Evolutionary conservation across 495 filamentous ascomycete genomes (phyloP), one percentile per base, ranked within the genome.

Genomic region (Penicillium flavigenum): DNA sequence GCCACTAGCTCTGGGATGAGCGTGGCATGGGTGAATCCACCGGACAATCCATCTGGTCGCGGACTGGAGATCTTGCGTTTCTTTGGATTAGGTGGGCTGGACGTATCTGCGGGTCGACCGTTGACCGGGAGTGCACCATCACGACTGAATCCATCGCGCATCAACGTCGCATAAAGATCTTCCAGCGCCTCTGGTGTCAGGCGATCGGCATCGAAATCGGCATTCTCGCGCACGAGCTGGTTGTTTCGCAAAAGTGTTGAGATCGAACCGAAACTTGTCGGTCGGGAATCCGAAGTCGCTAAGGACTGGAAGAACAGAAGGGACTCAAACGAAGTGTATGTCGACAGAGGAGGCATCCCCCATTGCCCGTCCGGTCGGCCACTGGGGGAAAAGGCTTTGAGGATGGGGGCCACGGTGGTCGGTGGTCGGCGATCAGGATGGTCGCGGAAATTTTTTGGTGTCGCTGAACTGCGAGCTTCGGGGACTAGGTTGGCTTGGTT

Each of bases 231-330:
- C 65, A 96, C 75, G 45, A 89, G 75, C 8, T 78, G 74, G 66
- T 92, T 90, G 61, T 79, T 84, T 67, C 83, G 82, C 61, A 98
- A 79, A 26, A 84, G 72, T 46, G 88, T 80, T 50, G 93, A 92
- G 55, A 96, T 89, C 42, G 76, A 77, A 45, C 70, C 72, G 69
- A 97, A 97, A 52, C 81, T 84, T 44, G 82, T 62, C 17, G 82
- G 77, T 45, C 85, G 79, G 55, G 82, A 74, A 64, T 89, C 88
- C 68, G 86, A 80, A 39, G 81, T 71, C 47, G 83, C 81, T 46
- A 98, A 83, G 10, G 88, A 86, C 72, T 95, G 91, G 74, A 96
- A 94, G 59, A 98, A 83, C 54, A 97, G 82, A 19, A 97, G 81
- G 34, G 83, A 86, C 80, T 97, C 93, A 76, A 96, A 88, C 51